Percentiles rank a stretch among this genome's conserved stretches.
Evolutionary conservation across 306 rosid genomes (phyloP).

Genomic region (Fragaria iinumae): DNA sequence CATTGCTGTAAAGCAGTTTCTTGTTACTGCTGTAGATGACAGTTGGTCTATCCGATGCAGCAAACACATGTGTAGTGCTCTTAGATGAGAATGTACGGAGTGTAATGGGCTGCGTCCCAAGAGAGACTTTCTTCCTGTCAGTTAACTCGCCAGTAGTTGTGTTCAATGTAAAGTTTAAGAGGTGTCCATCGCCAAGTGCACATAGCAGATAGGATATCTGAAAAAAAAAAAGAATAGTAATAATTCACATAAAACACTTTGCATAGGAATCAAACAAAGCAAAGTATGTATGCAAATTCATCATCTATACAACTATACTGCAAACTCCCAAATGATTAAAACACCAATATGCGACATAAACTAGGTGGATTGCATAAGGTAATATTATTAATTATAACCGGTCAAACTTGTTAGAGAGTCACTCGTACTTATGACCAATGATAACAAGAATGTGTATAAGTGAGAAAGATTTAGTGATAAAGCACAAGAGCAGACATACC

Average conservation of each 20-base stretch:
- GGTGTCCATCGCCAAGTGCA: slow-evolving; percentile 98
- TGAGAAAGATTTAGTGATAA: neutral
- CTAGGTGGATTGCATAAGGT: neutral
- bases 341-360: neutral
- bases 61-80: slow-evolving; percentile 91
- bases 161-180: slow-evolving; percentile 81
- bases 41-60: slow-evolving; percentile 97
- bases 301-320: neutral
- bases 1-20: slow-evolving; percentile 89
- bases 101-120: slow-evolving; percentile 98
- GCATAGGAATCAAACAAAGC: neutral
- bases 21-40: slow-evolving; percentile 98
- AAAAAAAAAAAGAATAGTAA: slow-evolving; percentile 6
- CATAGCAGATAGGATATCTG: slow-evolving; percentile 93
- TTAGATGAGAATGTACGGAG: slow-evolving; percentile 94
- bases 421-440: neutral
- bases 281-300: neutral
- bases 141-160: slow-evolving; percentile 76
- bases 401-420: neutral
- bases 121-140: slow-evolving; percentile 95
- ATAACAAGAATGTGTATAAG: neutral
- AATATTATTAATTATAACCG: neutral
- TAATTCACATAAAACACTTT: neutral
- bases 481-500: slow-evolving; percentile 50
- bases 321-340: neutral